Evolutionary conservation across 257 asterid genomes (phyloP).

Genomic region (Jaltomata sinuosa): DNA sequence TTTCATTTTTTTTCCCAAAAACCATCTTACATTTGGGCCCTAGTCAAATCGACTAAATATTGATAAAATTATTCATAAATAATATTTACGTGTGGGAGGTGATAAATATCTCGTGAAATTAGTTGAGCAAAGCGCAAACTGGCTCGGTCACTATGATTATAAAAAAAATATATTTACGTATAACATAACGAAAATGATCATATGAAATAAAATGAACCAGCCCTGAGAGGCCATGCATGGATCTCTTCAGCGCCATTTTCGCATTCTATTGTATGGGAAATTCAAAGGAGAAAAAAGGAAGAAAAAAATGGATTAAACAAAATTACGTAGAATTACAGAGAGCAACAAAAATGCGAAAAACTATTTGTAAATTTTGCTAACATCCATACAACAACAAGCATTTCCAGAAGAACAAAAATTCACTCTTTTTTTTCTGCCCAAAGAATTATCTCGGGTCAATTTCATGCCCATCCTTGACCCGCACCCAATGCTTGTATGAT

Average conservation of each 20-base stretch:
- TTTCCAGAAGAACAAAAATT: neutral
- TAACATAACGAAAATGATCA: neutral
- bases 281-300: too few relatives aligned
- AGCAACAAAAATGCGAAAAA: neutral
- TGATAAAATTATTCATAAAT: too few relatives aligned
- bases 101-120: too few relatives aligned
- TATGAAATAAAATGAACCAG: neutral
- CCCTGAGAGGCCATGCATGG: neutral
- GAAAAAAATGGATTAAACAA: neutral
- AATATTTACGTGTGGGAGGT: too few relatives aligned
- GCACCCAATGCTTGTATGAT: conserved; percentile 7
- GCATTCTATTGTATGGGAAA: neutral
- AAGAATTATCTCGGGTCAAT: conserved; percentile 46
- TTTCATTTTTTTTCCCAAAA: too few relatives aligned
- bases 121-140: too few relatives aligned
- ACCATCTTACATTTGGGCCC: too few relatives aligned
- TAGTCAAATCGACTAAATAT: too few relatives aligned
- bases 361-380: conserved; percentile 6
- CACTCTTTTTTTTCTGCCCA: neutral
- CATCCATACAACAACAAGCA: conserved; percentile 4
- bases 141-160: too few relatives aligned
- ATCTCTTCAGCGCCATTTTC: neutral
- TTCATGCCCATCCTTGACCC: conserved; percentile 36
- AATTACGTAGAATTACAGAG: neutral
- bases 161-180: too few relatives aligned